Base-by-base conservation (phyloP, 768 basidiomycete genomes). In the Rickenella mellea region DNA sequence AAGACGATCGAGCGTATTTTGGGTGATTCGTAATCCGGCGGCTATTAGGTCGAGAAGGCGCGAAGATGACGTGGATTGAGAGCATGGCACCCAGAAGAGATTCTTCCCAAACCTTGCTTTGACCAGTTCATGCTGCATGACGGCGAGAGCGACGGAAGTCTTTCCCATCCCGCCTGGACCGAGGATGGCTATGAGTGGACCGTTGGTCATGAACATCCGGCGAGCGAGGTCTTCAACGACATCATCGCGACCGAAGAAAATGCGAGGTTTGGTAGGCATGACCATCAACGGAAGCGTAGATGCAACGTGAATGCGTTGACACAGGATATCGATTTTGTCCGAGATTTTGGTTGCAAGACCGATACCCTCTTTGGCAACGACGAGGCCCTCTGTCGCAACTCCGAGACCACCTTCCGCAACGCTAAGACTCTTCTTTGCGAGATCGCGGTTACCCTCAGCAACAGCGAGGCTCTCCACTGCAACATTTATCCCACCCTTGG, bases 81-180 rank as follows among this genome's bases (percentile, higher is more conserved):
- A 51, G 32, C 67, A 69, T 6, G 60, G 57, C 6, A 66, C 55
- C 54, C 63, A 62, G 43, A 60, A 56, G 12, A 48, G 51, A 19
- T 48, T 40, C 8, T 46, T 47, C 3, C 46, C 47, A 46, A 62
- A 65, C 4, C 36, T 48, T 4, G 48, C 29, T 19, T 49, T 43
- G 7, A 64, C 43, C 8, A 39, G 32, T n/a, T 44, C 22, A 22
- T 56, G 44, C 25, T 61, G 50, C 27, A 60, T 53, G 15, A 65
- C 55, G 4, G 60, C 58, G 6, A 64, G 52, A 2, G 67, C 62
- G 24, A 60, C 46, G 4, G 62, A 50, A 3, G 67, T 65, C 48
- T 68, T 68, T 12, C 67, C 65, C 48, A 66, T 65, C 14, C 67
- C 67, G 2, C 64, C 67, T 3, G 42, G 27, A 7, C 57, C 57